A percentile compares a stretch with the other conserved stretches of the same genome.
phyloP scores from a whole-genome alignment of 768 basidiomycete genomes.

The Tricholoma hemisulphureum region DNA sequence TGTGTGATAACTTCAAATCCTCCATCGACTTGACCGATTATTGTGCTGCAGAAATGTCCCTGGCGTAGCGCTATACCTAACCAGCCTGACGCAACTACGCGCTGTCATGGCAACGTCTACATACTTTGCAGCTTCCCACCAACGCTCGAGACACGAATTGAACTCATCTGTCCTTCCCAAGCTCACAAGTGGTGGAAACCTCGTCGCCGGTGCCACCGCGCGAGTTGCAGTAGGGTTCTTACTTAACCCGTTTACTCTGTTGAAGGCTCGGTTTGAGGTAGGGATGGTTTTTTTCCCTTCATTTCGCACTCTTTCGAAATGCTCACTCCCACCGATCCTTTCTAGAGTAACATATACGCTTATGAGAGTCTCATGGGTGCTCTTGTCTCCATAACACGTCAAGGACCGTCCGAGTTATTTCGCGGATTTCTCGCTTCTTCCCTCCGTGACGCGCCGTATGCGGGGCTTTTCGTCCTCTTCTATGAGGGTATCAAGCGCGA shows the following conservation, averaged over 20 bases:
- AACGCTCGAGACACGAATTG: constrained; percentile 20
- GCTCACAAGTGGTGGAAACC: constrained; percentile 75
- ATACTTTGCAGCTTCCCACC: constrained; percentile 52
- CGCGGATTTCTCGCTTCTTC: constrained; percentile 87
- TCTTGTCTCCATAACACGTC: constrained; percentile 56
- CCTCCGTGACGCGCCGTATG: constrained; percentile 92
- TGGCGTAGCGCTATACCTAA: constrained; percentile 91
- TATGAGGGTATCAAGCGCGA: constrained; percentile 87
- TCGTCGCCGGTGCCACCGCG: constrained; percentile 81
- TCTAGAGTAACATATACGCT: constrained; percentile 73
- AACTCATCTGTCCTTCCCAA: constrained; percentile 60
- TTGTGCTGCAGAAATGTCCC: constrained; percentile 71
- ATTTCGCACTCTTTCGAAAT: background rate
- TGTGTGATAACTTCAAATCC: constrained; percentile 21
- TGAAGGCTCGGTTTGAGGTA: constrained; percentile 93
- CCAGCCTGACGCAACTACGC: constrained; percentile 80
- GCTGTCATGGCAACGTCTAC: constrained; percentile 68
- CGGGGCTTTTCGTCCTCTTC: constrained; percentile 83
- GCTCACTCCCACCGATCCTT: constrained; percentile 1
- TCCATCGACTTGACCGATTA: constrained; percentile 4
- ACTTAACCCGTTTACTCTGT: constrained; percentile 85
- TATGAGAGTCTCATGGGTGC: constrained; percentile 65
- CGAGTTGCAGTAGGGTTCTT: constrained; percentile 80
- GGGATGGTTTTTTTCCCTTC: constrained; percentile 15
- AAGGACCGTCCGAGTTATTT: constrained; percentile 77